Evolutionary conservation across 1,284 basidiomycete species (phyloP).

Genomic region (Apiotrichum akiyoshidainum): DNA sequence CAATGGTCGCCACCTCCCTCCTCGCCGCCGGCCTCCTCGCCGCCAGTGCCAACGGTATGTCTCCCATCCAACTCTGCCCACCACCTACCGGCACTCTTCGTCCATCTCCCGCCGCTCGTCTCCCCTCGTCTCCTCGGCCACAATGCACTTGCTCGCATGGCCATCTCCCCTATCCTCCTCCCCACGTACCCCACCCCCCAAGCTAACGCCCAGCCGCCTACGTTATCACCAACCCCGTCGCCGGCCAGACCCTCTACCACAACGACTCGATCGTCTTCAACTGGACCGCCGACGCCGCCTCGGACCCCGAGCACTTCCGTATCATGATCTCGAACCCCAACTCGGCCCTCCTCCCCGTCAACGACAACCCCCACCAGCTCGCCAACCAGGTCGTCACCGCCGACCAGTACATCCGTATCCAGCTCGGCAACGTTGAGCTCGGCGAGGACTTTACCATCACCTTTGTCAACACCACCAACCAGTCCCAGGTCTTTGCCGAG

Average conservation of each 20-base stretch:
- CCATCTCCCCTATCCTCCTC: too few relatives aligned
- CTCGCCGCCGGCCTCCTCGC: conserved; percentile 20
- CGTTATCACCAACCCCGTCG: conserved; percentile 36
- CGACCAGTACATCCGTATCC: conserved; percentile 28
- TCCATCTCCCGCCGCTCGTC: too few relatives aligned
- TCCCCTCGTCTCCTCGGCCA: too few relatives aligned
- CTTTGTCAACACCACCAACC: conserved; percentile 54
- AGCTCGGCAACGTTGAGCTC: conserved; percentile 26
- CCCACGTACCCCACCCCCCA: too few relatives aligned
- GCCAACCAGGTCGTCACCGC: conserved; percentile 42
- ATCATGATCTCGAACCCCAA: conserved; percentile 37
- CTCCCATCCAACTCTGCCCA: too few relatives aligned
- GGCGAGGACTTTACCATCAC: conserved; percentile 51
- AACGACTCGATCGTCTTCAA: conserved; percentile 47
- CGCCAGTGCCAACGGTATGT: conserved; percentile 25
- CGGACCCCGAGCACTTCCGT: conserved; percentile 41
- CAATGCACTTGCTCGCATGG: too few relatives aligned
- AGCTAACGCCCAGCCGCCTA: conserved; percentile 32
- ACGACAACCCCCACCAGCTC: conserved; percentile 35
- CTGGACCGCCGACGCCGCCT: conserved; percentile 36
- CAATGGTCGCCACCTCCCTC: conserved; percentile 19
- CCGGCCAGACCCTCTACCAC: conserved; percentile 37
- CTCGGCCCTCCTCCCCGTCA: conserved; percentile 23
- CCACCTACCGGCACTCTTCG: background rate
- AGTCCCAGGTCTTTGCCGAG: conserved; percentile 51